These are phyloP conservation scores for Amaranthus hypochondriacus DNA, from an alignment of 148 eudicot species.

Conservation along the genomic window DNA sequence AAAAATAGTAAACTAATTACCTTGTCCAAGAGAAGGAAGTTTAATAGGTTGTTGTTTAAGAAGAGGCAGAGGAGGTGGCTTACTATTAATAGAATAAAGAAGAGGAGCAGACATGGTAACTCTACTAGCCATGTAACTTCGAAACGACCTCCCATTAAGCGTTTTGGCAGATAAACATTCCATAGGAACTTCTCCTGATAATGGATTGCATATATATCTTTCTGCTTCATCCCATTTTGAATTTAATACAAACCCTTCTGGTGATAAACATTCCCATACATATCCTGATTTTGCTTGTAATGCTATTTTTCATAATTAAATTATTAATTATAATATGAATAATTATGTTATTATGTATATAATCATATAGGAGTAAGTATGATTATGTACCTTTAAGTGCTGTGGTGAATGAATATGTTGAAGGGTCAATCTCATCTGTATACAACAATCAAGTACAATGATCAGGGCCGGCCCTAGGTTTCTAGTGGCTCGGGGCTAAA, in stretches of 20 bases:
- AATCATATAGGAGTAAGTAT: background rate
- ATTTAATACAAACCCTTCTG: conserved; percentile 70
- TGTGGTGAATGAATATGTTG: conserved; percentile 86
- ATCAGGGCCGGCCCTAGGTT: too few species aligned
- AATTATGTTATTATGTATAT: background rate
- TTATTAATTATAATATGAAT: background rate
- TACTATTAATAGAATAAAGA: conserved; percentile 37
- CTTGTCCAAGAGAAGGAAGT: conserved; percentile 17
- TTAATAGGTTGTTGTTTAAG: conserved; percentile 17
- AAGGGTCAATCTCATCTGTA: conserved; percentile 87
- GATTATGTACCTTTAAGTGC: conserved; percentile 67
- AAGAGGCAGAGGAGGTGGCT: conserved; percentile 7
- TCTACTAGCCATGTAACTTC: conserved; percentile 43
- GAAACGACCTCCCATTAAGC: conserved; percentile 61
- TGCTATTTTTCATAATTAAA: conserved; percentile 35
- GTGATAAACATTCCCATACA: conserved; percentile 68
- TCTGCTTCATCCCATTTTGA: conserved; percentile 98
- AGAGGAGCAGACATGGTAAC: conserved; percentile 93
- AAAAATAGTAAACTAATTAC: background rate
- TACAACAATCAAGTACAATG: background rate
- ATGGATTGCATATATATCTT: conserved; percentile 82
- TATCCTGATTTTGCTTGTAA: conserved; percentile 72
- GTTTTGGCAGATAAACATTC: conserved; percentile 92
- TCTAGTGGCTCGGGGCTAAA: too few species aligned
- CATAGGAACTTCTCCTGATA: conserved; percentile 87